Evolutionary conservation across 805 yeast species (phyloP).

Genomic region (Barnettozyma siamensis): DNA sequence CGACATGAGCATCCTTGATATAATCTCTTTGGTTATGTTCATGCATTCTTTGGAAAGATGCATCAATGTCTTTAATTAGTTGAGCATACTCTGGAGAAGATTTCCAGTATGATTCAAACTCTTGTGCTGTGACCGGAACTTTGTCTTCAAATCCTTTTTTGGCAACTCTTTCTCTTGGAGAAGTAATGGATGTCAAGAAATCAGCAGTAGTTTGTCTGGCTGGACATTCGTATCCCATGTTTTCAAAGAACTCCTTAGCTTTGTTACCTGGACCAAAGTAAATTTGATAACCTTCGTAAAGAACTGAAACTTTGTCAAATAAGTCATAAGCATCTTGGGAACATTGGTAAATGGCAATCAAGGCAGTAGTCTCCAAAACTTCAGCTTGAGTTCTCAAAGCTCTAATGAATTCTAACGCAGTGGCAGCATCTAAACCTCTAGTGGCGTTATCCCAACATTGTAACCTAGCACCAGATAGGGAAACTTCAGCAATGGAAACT

Average conservation of each 20-base stretch:
- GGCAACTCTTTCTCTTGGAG: slow-evolving; percentile 42
- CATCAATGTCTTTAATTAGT: slow-evolving; percentile 40
- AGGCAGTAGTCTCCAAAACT: slow-evolving; percentile 40
- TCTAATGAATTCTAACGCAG: slow-evolving; percentile 47
- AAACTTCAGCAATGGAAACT: slow-evolving; percentile 60
- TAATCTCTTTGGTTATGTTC: slow-evolving; percentile 19
- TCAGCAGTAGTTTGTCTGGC: slow-evolving; percentile 52
- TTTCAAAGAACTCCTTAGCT: slow-evolving; percentile 41
- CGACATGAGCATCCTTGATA: slow-evolving; percentile 36
- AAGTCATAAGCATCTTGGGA: slow-evolving; percentile 45
- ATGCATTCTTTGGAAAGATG: slow-evolving; percentile 5
- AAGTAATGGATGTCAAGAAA: slow-evolving; percentile 46
- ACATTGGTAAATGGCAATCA: slow-evolving; percentile 54
- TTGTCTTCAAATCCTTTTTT: slow-evolving; percentile 35
- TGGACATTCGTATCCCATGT: slow-evolving; percentile 50
- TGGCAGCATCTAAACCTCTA: slow-evolving; percentile 55
- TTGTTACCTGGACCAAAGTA: slow-evolving; percentile 38
- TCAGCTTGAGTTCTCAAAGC: slow-evolving; percentile 45
- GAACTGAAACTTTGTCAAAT: slow-evolving; percentile 43
- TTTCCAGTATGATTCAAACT: slow-evolving; percentile 43
- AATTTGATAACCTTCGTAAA: slow-evolving; percentile 50
- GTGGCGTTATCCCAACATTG: slow-evolving; percentile 54
- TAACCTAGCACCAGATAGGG: slow-evolving; percentile 37
- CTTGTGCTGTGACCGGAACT: slow-evolving; percentile 46
- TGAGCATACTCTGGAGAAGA: slow-evolving; percentile 34